These are phyloP conservation scores for Plenodomus lindquistii DNA, from an alignment of 2,329 filamentous ascomycete genomes.

Conservation along the genomic window DNA sequence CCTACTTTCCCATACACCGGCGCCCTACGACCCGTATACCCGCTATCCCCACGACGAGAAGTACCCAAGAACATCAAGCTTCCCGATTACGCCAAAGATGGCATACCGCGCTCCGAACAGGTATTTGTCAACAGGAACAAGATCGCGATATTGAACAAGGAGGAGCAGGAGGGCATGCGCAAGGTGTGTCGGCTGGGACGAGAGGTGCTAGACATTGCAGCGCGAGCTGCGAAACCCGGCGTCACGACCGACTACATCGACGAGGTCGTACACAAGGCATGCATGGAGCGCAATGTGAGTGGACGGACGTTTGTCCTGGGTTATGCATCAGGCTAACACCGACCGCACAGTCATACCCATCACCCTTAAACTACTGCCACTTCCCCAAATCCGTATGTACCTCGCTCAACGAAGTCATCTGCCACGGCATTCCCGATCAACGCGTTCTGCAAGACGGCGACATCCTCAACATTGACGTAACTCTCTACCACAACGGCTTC, in stretches of 20 bases:
- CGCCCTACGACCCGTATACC: conserved; percentile 78
- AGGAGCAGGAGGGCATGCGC: conserved; percentile 85
- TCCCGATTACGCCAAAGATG: conserved; percentile 87
- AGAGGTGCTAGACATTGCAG: conserved; percentile 92
- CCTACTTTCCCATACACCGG: conserved; percentile 85
- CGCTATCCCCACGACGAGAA: conserved; percentile 43
- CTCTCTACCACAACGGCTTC: conserved; percentile 90
- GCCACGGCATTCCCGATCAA: conserved; percentile 96
- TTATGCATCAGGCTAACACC: conserved; percentile 7
- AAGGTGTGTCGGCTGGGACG: conserved; percentile 85
- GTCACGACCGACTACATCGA: conserved; percentile 96
- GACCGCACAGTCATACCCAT: conserved; percentile 78
- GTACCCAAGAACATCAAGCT: conserved; percentile 79
- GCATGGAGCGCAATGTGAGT: conserved; percentile 84
- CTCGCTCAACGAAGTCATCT: conserved; percentile 95
- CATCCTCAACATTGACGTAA: conserved; percentile 96
- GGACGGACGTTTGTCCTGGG: no score
- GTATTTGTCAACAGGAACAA: conserved; percentile 73
- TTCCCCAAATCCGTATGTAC: conserved; percentile 99
- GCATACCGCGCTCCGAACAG: conserved; percentile 70
- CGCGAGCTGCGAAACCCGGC: conserved; percentile 80
- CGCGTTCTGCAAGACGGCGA: conserved; percentile 86
- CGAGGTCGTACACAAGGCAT: conserved; percentile 92
- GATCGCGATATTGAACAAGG: conserved; percentile 78
- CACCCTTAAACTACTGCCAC: conserved; percentile 90